A percentile compares a stretch with the other conserved stretches of the same genome.
Evolutionary conservation across 441 rosid genomes (phyloP).

Genomic region (Raphanus hybrid): DNA sequence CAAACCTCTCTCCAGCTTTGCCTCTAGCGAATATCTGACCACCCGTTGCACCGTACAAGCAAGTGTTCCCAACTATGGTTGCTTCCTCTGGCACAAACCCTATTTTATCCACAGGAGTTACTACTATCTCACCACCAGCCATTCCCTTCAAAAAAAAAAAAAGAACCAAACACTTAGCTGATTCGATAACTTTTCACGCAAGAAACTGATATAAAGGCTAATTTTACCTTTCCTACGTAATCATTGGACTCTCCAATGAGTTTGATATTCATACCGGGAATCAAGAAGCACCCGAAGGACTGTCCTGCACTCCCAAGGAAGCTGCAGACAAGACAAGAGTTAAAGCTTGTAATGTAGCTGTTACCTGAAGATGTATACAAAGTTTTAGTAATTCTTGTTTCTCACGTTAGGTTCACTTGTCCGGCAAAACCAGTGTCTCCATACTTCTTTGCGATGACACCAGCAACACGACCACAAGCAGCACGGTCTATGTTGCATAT

Average conservation of each 20-base stretch:
- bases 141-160: constrained; percentile 64
- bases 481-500: no score
- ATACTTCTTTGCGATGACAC: no score
- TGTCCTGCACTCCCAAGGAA: constrained; percentile 95
- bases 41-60: constrained; percentile 96
- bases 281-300: constrained; percentile 98
- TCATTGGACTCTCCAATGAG: constrained; percentile 96
- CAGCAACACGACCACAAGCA: no score
- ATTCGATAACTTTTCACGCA: constrained; percentile 3
- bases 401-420: no score
- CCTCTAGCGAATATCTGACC: constrained; percentile 96
- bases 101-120: constrained; percentile 69
- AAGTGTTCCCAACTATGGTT: constrained; percentile 92
- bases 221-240: constrained; percentile 93
- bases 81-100: constrained; percentile 59
- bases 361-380: neutral
- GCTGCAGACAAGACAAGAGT: constrained; percentile 49
- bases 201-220: constrained; percentile 1
- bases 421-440: no score
- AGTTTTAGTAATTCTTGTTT: neutral
- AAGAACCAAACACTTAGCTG: constrained; percentile 28
- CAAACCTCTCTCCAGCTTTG: constrained; percentile 95
- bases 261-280: constrained; percentile 91
- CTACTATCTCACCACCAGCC: constrained; percentile 97
- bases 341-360: constrained; percentile 36